Percentiles rank a stretch among this genome's conserved stretches.
Conservation (phyloP, 305 asterid species). For the Galium porrigens region DNA sequence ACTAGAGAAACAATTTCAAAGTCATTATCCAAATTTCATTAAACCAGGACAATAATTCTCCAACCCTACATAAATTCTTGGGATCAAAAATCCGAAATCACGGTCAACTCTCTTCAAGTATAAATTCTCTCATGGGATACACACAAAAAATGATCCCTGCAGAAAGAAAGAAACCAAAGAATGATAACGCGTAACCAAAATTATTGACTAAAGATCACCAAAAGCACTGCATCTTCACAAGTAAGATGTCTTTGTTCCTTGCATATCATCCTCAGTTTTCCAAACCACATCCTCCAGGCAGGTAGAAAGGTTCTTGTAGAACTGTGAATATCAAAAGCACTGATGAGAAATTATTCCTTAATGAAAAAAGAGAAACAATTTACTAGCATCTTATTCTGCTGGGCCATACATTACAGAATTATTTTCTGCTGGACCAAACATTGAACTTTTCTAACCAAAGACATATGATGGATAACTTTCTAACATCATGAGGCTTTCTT, state of each 20-base stretch:
- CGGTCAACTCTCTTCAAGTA: background rate
- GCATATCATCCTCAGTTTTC: slow-evolving; percentile 80
- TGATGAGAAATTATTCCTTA: background rate
- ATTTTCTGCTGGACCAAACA: background rate
- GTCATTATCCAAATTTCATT: background rate
- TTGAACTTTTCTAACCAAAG: background rate
- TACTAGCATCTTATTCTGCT: no score
- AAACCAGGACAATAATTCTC: background rate
- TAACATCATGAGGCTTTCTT: background rate
- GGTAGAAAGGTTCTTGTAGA: slow-evolving; percentile 65
- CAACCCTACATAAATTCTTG: background rate
- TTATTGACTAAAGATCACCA: background rate
- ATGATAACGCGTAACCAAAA: background rate
- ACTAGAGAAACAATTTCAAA: background rate
- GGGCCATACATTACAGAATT: no score
- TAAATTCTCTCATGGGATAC: slow-evolving; percentile 21
- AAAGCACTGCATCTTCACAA: slow-evolving; percentile 11
- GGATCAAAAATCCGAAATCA: background rate
- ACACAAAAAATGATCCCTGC: slow-evolving; percentile 20
- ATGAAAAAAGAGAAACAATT: background rate
- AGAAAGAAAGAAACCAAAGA: slow-evolving; percentile 15
- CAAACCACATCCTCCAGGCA: slow-evolving; percentile 72
- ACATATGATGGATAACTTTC: background rate
- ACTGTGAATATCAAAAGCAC: slow-evolving; percentile 29
- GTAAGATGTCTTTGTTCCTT: slow-evolving; percentile 25